Conservation (phyloP, 2,329 filamentous ascomycete genomes). For the Sporothrix phasma region DNA sequence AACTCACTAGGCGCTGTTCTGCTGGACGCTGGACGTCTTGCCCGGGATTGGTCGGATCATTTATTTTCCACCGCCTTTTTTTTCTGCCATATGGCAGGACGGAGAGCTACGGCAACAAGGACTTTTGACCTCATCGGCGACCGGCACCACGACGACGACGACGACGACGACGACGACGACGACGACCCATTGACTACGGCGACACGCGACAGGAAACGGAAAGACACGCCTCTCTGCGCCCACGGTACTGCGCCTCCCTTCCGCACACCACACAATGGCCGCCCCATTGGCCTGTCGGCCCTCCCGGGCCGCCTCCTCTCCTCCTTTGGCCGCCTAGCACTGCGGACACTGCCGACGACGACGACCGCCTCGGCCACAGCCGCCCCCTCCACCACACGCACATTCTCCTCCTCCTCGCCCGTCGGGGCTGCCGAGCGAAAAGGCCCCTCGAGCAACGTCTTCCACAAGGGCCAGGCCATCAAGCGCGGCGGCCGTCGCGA, state of each 20-base stretch:
- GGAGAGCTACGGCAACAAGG: too few species aligned
- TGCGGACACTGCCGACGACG: not conserved
- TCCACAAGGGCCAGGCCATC: not conserved
- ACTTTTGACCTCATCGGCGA: not conserved
- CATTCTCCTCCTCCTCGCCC: conserved; percentile 1
- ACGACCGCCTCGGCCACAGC: not conserved
- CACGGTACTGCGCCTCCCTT: too few species aligned
- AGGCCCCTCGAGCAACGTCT: not conserved
- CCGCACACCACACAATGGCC: not conserved
- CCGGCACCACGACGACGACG: not conserved
- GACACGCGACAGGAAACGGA: not conserved
- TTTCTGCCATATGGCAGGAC: not conserved
- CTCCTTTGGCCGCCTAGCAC: conserved; percentile 1
- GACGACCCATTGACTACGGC: not conserved
- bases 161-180: not conserved
- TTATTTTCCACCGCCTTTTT: conserved; percentile 12
- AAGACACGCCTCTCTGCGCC: too few species aligned
- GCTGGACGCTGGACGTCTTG: not conserved
- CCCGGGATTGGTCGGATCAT: conserved; percentile 8
- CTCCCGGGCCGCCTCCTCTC: conserved; percentile 9
- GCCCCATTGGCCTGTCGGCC: not conserved
- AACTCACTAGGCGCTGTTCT: too few species aligned
- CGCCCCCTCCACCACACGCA: not conserved
- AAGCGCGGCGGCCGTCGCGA: conserved; percentile 15
- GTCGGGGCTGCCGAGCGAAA: not conserved